Evolutionary conservation across 805 yeast genomes (phyloP).

Genomic region (Wickerhamomyces hampshirensis): DNA sequence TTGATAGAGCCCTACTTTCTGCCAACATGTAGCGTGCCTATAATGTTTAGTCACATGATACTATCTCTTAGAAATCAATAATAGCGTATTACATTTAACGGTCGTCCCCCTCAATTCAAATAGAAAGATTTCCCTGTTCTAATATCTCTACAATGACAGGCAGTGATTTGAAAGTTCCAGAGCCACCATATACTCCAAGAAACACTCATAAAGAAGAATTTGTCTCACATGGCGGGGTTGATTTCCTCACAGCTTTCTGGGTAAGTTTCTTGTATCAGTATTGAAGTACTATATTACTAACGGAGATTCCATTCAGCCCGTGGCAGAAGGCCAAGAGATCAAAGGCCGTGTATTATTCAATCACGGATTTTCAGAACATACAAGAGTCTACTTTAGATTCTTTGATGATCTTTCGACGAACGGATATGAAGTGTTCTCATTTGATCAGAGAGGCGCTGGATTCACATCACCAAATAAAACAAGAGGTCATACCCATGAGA

Average conservation of each 20-base stretch:
- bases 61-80: too few relatives aligned
- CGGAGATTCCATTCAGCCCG: constrained; percentile 14
- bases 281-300: background rate
- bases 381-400: constrained; percentile 42
- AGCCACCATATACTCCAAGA: constrained; percentile 9
- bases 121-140: too few relatives aligned
- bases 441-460: constrained; percentile 77
- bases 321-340: constrained; percentile 28
- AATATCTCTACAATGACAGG: too few relatives aligned
- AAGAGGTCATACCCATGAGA: constrained; percentile 55
- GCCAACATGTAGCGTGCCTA: too few relatives aligned
- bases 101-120: too few relatives aligned
- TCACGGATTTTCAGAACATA: constrained; percentile 70
- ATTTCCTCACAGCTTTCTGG: constrained; percentile 33
- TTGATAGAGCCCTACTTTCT: too few relatives aligned
- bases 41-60: too few relatives aligned
- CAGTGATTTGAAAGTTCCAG: too few relatives aligned
- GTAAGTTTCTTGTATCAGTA: constrained; percentile 7
- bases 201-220: constrained; percentile 3
- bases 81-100: too few relatives aligned
- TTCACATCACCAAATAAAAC: constrained; percentile 49
- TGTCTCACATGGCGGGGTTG: constrained; percentile 33
- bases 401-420: constrained; percentile 45
- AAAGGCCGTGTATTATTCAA: constrained; percentile 56
- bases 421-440: constrained; percentile 65